These are phyloP conservation scores for Polygonum maritimum DNA, from an alignment of 148 eudicot species.

Conservation along the genomic window DNA sequence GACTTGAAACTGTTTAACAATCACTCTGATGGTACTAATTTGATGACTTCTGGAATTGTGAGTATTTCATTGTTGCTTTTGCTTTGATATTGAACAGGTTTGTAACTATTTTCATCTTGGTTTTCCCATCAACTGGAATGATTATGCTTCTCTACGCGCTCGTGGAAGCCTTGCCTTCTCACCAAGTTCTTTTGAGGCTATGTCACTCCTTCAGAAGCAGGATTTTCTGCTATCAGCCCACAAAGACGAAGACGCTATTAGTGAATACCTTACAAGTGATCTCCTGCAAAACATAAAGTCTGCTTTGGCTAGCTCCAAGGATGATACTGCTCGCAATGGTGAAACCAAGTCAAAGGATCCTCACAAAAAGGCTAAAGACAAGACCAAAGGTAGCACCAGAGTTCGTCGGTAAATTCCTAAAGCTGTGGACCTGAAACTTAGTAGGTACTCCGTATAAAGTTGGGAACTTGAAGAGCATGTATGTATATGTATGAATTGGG, in stretches of 20 bases:
- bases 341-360: background rate
- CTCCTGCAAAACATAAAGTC: background rate
- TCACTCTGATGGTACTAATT: background rate
- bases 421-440: background rate
- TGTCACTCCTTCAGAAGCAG: background rate
- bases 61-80: background rate
- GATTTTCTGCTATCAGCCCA: background rate
- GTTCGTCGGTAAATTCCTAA: background rate
- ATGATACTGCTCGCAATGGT: background rate
- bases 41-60: background rate
- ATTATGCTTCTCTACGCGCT: background rate
- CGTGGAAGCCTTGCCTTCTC: background rate
- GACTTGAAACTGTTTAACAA: background rate
- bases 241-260: background rate
- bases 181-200: background rate
- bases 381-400: background rate
- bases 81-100: background rate
- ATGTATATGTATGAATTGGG: no score
- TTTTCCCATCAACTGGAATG: constrained; percentile 4
- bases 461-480: no score
- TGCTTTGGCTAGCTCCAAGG: background rate
- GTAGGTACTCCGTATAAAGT: no score
- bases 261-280: background rate
- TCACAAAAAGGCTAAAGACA: background rate
- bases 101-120: constrained; percentile 1